Evolutionary conservation across 2,329 filamentous ascomycete species (phyloP).

Genomic region (Epicoccum sorghinum): DNA sequence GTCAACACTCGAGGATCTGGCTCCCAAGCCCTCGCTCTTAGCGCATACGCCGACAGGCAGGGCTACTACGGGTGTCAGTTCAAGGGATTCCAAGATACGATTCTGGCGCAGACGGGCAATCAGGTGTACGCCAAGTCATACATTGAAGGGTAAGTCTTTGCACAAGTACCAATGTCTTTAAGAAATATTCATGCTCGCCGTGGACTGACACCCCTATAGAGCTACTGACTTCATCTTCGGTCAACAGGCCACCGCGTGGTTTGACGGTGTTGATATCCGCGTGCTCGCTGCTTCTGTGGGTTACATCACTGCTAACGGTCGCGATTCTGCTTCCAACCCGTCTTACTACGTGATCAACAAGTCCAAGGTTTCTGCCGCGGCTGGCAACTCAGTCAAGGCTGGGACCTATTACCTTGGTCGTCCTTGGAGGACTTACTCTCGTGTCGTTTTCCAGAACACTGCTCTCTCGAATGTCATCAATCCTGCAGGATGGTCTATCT

Average conservation of each 20-base stretch:
- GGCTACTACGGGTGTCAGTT: conserved; percentile 64
- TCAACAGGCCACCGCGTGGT: conserved; percentile 59
- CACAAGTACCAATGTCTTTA: too few relatives aligned
- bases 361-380: conserved; percentile 53
- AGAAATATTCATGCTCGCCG: not conserved
- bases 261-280: conserved; percentile 56
- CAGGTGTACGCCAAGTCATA: conserved; percentile 63
- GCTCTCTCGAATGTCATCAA: conserved; percentile 63
- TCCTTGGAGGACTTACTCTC: conserved; percentile 59
- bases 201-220: not conserved
- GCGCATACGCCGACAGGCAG: conserved; percentile 58
- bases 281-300: conserved; percentile 51
- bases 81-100: conserved; percentile 63
- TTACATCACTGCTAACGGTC: conserved; percentile 48
- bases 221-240: conserved; percentile 68
- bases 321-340: conserved; percentile 37
- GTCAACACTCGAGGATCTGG: conserved; percentile 53
- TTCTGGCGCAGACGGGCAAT: conserved; percentile 53
- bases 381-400: conserved; percentile 44
- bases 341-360: conserved; percentile 65
- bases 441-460: conserved; percentile 60
- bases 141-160: conserved; percentile 54
- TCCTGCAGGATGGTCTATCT: conserved; percentile 62
- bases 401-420: conserved; percentile 59
- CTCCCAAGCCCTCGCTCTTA: conserved; percentile 61